Evolutionary conservation across 2,329 filamentous ascomycete genomes (phyloP), one percentile per base, ranked within the genome.

Genomic region (Lizonia empirigonia): DNA sequence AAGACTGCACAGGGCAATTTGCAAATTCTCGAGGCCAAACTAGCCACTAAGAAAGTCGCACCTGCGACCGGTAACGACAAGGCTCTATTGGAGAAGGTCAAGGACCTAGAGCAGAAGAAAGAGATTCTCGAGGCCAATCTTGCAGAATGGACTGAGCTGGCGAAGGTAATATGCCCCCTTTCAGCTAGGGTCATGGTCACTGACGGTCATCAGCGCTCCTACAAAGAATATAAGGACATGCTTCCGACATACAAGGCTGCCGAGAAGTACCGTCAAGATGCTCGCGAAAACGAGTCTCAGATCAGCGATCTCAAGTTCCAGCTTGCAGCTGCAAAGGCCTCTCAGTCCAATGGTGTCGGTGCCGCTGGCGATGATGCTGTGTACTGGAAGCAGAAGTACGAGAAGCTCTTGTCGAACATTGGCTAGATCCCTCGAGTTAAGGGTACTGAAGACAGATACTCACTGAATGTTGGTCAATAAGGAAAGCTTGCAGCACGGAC

Each of bases 321-420:
- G 53, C 64, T 69, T 20, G 8, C 52, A 4, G 20, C 40, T 5
- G 50, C 55, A 18, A 60, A 57, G 42, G 24, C 39, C 7, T 42
- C 57, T 1, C 53, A 59, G 34, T 36, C 49, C 7, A 64, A 62
- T 22, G 57, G 52, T 19, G 42, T 49, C 1, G 47, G 34, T 12
- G 30, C 24, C 12, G 16, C 35, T 20, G 29, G 26, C 33, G 34
- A 20, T 2, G 59, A 64, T 26, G 37, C 35, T 20, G 40, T 33
- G 1, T 65, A 67, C 56, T 68, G 65, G 65, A 65, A 64, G 49
- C 38, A 34, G 19, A 66, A 63, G 50, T 68, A 68, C 23, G 63
- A 68, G 16, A 37, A 34, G 2, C 59, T 68, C 15, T 41, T 67
- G 38, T 52, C 59, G 16, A 49, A 33, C 15, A 20, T 65, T 29